Conservation (phyloP, 2,329 filamentous ascomycete genomes). For the Scopulariopsis brevicaulis region DNA sequence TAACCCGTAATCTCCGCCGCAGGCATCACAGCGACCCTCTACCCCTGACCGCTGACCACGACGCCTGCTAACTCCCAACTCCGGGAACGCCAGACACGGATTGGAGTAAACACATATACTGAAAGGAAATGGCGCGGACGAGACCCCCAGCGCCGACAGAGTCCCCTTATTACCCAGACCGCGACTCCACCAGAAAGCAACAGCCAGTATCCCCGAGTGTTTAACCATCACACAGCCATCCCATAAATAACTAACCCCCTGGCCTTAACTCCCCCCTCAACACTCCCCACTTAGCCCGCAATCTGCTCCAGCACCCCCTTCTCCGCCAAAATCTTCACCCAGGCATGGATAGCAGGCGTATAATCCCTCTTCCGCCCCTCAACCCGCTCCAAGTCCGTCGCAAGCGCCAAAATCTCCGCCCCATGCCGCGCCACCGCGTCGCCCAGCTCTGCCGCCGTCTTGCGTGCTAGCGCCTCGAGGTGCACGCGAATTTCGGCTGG, state of each 20-base stretch:
- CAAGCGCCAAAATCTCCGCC: conserved; percentile 31
- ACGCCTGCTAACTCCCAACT: too few relatives aligned
- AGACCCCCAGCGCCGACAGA: too few relatives aligned
- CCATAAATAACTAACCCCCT: neutral
- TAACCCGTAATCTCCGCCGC: too few relatives aligned
- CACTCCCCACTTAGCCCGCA: neutral
- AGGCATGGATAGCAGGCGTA: conserved; percentile 54
- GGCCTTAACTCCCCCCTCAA: neutral
- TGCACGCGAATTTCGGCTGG: neutral
- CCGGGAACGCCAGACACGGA: too few relatives aligned
- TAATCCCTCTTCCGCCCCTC: conserved; percentile 54
- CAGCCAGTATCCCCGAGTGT: too few relatives aligned
- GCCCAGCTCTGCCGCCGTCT: neutral
- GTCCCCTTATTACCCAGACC: too few relatives aligned
- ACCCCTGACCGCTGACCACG: too few relatives aligned
- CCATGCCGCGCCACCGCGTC: conserved; percentile 27
- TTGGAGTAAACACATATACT: too few relatives aligned
- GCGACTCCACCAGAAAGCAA: too few relatives aligned
- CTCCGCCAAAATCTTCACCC: conserved; percentile 58
- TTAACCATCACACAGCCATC: neutral
- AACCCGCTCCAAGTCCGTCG: conserved; percentile 39
- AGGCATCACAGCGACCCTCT: too few relatives aligned
- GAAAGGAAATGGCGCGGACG: too few relatives aligned
- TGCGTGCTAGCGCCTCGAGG: neutral
- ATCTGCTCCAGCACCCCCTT: conserved; percentile 44